A percentile compares a stretch with the other conserved stretches of the same genome.
phyloP scores from a whole-genome alignment of 371 early-diverging fungal genomes.

The Thermomucor indicae-seudaticae region DNA sequence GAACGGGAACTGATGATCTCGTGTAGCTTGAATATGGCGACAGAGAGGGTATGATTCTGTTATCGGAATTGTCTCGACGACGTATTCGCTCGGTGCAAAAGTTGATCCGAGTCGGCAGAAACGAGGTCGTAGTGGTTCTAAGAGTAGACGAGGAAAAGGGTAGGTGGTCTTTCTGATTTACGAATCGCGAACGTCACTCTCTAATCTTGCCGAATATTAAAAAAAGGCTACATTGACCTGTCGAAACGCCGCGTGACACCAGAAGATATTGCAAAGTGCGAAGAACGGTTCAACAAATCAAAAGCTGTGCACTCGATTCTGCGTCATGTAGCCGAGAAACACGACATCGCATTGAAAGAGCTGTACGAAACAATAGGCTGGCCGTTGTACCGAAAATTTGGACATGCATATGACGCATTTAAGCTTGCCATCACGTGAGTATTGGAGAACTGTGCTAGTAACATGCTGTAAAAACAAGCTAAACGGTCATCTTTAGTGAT shows the following conservation, averaged over 20 bases:
- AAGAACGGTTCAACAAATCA: slow-evolving; percentile 95
- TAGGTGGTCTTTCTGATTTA: too few species aligned
- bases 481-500: slow-evolving; percentile 57
- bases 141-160: slow-evolving; percentile 99
- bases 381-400: slow-evolving; percentile 98
- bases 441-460: background rate
- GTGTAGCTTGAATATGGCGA: slow-evolving; percentile 80
- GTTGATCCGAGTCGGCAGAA: slow-evolving; percentile 94
- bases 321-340: slow-evolving; percentile 93
- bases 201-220: too few species aligned
- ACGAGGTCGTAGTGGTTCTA: slow-evolving; percentile 97
- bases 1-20: background rate
- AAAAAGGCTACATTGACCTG: slow-evolving; percentile 98
- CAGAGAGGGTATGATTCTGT: slow-evolving; percentile 97
- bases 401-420: slow-evolving; percentile 97
- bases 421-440: slow-evolving; percentile 87
- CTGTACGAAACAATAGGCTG: slow-evolving; percentile 93
- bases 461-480: background rate
- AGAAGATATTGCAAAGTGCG: slow-evolving; percentile 94
- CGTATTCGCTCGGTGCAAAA: slow-evolving; percentile 99
- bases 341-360: slow-evolving; percentile 75
- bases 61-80: slow-evolving; percentile 94
- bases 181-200: too few species aligned
- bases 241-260: slow-evolving; percentile 97
- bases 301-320: slow-evolving; percentile 87